Conservation (phyloP, 345 rosid genomes). For the Dovyalis caffra region DNA sequence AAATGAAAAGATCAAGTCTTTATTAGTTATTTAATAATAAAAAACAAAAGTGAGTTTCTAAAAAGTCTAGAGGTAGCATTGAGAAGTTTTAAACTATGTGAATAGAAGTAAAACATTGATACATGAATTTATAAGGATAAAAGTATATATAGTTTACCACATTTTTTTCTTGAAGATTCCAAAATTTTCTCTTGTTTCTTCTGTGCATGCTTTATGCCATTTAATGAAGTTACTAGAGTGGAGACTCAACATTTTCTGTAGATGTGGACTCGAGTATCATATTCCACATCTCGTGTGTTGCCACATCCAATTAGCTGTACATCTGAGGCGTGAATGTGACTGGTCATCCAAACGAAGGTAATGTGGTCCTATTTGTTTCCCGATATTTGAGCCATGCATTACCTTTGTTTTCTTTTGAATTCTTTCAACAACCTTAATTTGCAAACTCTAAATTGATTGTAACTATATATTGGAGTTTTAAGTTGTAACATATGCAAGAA, state of each 20-base stretch:
- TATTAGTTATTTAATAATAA: too few relatives aligned
- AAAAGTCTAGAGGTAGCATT: neutral
- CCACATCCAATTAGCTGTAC: slow-evolving; percentile 16
- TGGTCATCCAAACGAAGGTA: slow-evolving; percentile 7
- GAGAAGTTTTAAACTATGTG: neutral
- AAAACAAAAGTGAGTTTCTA: neutral
- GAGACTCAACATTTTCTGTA: neutral
- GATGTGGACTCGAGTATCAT: neutral
- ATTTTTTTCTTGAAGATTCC: neutral
- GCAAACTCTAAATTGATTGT: too few relatives aligned
- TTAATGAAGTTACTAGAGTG: neutral
- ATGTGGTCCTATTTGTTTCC: slow-evolving; percentile 19
- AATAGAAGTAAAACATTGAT: neutral
- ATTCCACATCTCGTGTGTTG: slow-evolving; percentile 1
- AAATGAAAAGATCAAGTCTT: neutral
- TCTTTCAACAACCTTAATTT: neutral
- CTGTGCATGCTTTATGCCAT: neutral
- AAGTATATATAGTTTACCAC: neutral
- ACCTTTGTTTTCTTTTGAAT: neutral
- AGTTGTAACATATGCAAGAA: too few relatives aligned
- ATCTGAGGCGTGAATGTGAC: slow-evolving; percentile 20
- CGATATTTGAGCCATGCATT: neutral
- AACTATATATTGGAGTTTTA: too few relatives aligned
- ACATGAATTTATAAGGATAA: neutral
- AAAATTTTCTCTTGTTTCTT: neutral